Evolutionary conservation across 106 monocot species (phyloP).

Genomic region (Dendrobium huoshanense): DNA sequence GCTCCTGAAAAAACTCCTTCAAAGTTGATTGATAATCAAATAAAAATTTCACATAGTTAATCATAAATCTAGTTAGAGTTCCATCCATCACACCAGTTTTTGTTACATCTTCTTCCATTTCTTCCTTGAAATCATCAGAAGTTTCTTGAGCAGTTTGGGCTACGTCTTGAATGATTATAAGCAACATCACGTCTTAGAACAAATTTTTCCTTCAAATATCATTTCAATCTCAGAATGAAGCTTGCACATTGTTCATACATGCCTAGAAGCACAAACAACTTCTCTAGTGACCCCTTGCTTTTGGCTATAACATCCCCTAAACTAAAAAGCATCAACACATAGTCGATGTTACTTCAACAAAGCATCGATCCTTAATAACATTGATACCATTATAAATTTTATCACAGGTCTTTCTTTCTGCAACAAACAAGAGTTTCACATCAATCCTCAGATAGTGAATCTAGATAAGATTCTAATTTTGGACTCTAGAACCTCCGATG

Average conservation of each 20-base stretch:
- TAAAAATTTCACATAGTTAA: no score
- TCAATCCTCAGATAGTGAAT: slow-evolving; percentile 67
- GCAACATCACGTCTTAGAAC: no score
- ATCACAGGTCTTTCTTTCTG: slow-evolving; percentile 74
- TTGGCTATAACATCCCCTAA: slow-evolving; percentile 83
- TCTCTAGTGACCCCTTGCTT: no score
- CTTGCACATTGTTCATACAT: no score
- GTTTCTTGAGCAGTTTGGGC: no score
- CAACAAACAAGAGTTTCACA: slow-evolving; percentile 46
- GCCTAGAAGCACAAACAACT: no score
- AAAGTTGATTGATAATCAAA: no score
- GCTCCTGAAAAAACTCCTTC: no score
- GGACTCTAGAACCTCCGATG: slow-evolving; percentile 76
- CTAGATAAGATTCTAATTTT: slow-evolving; percentile 94
- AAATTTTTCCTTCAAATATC: no score
- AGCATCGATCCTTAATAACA: slow-evolving; percentile 62
- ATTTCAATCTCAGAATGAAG: no score
- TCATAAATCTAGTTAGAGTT: slow-evolving; percentile 71
- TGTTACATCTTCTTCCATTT: slow-evolving; percentile 70
- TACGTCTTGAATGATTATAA: no score
- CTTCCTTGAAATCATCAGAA: no score
- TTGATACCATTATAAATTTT: slow-evolving; percentile 69
- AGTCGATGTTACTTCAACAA: slow-evolving; percentile 76
- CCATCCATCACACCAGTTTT: slow-evolving; percentile 80
- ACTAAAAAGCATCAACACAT: slow-evolving; percentile 70